Percentiles rank a stretch among this genome's conserved stretches.
These are phyloP conservation scores for Sonneratia caseolaris DNA, from an alignment of 345 rosid genomes.

Conservation along the genomic window DNA sequence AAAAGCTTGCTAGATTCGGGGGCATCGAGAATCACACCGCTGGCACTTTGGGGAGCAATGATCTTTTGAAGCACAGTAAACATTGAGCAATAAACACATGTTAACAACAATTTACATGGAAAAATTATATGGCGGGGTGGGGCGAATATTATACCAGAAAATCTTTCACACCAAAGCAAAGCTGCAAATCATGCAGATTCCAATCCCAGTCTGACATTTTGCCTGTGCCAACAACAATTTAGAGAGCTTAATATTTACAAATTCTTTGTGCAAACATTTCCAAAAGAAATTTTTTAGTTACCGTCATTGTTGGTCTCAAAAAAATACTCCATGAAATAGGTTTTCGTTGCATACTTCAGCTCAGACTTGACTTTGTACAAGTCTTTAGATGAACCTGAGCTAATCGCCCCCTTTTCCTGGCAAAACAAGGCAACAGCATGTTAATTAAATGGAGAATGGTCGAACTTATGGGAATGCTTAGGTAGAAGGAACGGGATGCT, in stretches of 20 bases:
- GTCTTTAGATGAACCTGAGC: conserved; percentile 36
- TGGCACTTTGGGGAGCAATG: conserved; percentile 93
- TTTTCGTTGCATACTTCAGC: conserved; percentile 54
- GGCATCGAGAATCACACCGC: conserved; percentile 86
- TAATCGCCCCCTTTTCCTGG: conserved; percentile 82
- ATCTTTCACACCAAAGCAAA: conserved; percentile 87
- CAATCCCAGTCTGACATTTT: conserved; percentile 49
- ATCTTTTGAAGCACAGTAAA: conserved; percentile 37
- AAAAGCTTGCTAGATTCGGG: conserved; percentile 91
- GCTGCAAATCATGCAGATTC: conserved; percentile 73
- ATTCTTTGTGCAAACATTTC: not conserved
- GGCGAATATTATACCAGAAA: conserved; percentile 51
- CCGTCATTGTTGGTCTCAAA: conserved; percentile 41
- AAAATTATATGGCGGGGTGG: not conserved
- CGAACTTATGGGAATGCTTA: not conserved
- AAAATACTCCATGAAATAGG: conserved; percentile 79
- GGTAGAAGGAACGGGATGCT: not conserved
- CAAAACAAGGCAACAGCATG: not conserved
- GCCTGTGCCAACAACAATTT: conserved; percentile 40
- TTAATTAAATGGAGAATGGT: not conserved
- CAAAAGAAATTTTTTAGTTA: conserved; percentile 22
- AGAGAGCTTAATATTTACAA: conserved; percentile 12
- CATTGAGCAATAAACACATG: not conserved
- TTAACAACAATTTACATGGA: not conserved
- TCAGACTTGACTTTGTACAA: conserved; percentile 61